These are phyloP conservation scores for Aspergillus nanangensis DNA, from an alignment of 495 filamentous ascomycete genomes.

Conservation along the genomic window DNA sequence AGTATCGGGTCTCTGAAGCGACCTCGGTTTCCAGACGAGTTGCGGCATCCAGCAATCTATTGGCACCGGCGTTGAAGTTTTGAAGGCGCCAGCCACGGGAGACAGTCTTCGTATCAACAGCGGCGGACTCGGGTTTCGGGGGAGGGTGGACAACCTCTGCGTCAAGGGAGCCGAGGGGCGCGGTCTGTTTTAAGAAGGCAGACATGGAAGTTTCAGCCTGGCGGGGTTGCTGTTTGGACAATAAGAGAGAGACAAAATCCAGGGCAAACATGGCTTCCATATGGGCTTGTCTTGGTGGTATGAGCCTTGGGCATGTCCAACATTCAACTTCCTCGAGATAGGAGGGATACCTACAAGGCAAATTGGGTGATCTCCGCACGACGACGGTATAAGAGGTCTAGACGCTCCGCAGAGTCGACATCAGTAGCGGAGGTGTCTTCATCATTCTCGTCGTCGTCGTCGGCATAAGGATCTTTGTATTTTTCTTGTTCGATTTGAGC, in stretches of 20 bases:
- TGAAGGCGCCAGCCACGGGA: slow-evolving; percentile 78
- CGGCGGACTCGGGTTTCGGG: slow-evolving; percentile 43
- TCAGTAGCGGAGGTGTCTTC: slow-evolving; percentile 25
- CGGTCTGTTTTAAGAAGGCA: slow-evolving; percentile 56
- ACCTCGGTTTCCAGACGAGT: slow-evolving; percentile 71
- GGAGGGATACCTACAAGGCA: slow-evolving; percentile 28
- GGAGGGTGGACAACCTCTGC: slow-evolving; percentile 61
- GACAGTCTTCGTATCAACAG: slow-evolving; percentile 51
- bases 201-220: slow-evolving; percentile 67
- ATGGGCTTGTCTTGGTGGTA: slow-evolving; percentile 52
- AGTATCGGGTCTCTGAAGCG: slow-evolving; percentile 75
- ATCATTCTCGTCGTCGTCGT: slow-evolving; percentile 34
- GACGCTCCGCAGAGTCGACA: slow-evolving; percentile 32
- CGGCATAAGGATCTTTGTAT: slow-evolving; percentile 30
- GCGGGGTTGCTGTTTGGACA: slow-evolving; percentile 70
- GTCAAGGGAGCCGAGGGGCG: slow-evolving; percentile 74
- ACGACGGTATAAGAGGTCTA: slow-evolving; percentile 39
- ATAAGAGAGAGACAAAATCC: slow-evolving; percentile 79
- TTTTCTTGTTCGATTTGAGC: slow-evolving; percentile 54
- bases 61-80: slow-evolving; percentile 67
- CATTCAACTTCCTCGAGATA: not conserved
- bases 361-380: slow-evolving; percentile 43
- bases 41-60: slow-evolving; percentile 68
- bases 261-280: slow-evolving; percentile 64
- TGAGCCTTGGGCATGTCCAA: slow-evolving; percentile 3